Evolutionary conservation across 1,284 basidiomycete species (phyloP), one percentile per base, ranked within the genome.

Genomic region (Serendipita sp.): DNA sequence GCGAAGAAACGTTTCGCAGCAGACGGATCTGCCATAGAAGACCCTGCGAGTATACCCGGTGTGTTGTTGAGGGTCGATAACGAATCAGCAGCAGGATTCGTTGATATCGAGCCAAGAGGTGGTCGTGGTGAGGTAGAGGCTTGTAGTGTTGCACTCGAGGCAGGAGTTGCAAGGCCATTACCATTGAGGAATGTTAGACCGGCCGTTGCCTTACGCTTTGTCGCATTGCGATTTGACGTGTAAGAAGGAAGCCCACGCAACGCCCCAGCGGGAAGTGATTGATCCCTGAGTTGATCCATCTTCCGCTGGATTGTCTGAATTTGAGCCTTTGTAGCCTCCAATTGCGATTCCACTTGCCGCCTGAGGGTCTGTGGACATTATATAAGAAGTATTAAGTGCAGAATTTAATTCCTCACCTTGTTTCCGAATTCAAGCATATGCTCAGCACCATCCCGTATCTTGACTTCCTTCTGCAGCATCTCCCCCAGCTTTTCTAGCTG

Each of bases 281-380:
- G 65, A 50, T 64, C 65, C 35, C 78, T 70, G 68, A 89, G 85
- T 76, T 65, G 77, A 44, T 86, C 84, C 60, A 91, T 84, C 66
- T 79, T 78, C 70, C 75, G 75, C 34, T 74, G 78, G 61, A 93
- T 82, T 10, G 77, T 72, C n/a, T 79, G 79, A 47, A 93, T 91
- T 72, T 83, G 85, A 65, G 74, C 76, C 63, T 81, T 81, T 3
- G 91, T 88, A 69, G 80, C 82, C 43, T 82, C 79, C 38, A 93
- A 76, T 71, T 92, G 91, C 0, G 82, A 80, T 72, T 90, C 80
- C 53, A 93, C 87, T 74, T 88, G 82, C 47, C 75, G 73, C 60
- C 88, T 82, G 67, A 76, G 26, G 74, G 74, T 63, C 82, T 82
- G 83, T 90, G 62, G 29, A 67, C 38, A 41, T 41, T 5, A 41